phyloP scores from a whole-genome alignment of 192 early-diverging fungal species.

The Endogone sp. region DNA sequence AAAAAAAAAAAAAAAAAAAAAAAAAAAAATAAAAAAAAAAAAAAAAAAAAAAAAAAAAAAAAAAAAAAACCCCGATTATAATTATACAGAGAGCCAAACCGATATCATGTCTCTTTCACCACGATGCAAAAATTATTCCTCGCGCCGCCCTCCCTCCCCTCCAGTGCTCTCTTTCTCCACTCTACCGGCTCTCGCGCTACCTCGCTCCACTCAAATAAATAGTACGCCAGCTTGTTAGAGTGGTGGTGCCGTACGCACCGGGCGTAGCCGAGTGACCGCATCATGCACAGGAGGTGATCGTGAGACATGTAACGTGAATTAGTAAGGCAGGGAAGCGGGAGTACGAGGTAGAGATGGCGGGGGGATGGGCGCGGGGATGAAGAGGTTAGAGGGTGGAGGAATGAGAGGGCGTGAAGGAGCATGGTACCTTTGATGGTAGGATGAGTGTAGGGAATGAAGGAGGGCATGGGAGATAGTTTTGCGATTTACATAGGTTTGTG shows the following conservation, averaged over 20 bases:
- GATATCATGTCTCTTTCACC: no score
- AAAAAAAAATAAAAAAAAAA: no score
- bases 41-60: no score
- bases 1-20: no score
- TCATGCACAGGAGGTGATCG: conserved; percentile 62
- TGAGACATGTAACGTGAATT: conserved; percentile 87
- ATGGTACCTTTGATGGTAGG: conserved; percentile 19
- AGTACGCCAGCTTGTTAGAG: conserved; percentile 77
- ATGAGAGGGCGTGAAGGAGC: conserved; percentile 26
- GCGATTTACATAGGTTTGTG: no score
- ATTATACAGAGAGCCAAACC: no score
- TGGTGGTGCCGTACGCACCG: conserved; percentile 54
- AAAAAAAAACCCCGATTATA: no score
- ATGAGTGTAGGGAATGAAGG: neutral
- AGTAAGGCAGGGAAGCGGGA: conserved; percentile 76
- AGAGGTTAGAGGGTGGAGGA: neutral
- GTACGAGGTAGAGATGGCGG: conserved; percentile 68
- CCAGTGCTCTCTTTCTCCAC: conserved; percentile 63
- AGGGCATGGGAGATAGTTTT: no score
- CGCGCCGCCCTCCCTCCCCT: conserved; percentile 45
- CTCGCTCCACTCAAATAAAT: conserved; percentile 52
- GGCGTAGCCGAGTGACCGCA: conserved; percentile 58
- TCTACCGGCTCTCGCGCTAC: neutral
- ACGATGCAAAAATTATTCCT: conserved; percentile 78
- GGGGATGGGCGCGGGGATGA: neutral